A percentile compares a stretch with the other conserved stretches of the same genome.
Conservation (phyloP, 1,139 yeast species). For the Pichia kudriavzevii region DNA sequence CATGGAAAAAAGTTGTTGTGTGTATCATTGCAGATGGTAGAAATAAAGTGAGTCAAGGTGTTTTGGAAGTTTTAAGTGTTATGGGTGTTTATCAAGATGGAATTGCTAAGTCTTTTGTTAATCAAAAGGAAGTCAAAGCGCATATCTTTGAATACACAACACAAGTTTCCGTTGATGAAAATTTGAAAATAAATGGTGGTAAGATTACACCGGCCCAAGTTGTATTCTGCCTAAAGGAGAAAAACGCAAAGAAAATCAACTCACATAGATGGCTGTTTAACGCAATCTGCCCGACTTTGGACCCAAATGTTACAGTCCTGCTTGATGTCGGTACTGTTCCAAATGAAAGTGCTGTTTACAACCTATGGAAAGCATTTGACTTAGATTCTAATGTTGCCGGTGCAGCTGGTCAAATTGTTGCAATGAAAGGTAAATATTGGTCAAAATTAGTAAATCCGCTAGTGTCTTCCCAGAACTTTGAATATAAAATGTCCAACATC, state of each 20-base stretch:
- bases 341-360: conserved; percentile 74
- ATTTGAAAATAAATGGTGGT: conserved; percentile 59
- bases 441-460: conserved; percentile 74
- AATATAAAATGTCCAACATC: conserved; percentile 92
- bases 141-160: conserved; percentile 94
- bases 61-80: conserved; percentile 78
- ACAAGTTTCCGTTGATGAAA: conserved; percentile 47
- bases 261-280: conserved; percentile 94
- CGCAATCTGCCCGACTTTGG: conserved; percentile 82
- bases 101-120: conserved; percentile 87
- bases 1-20: conserved; percentile 94
- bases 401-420: conserved; percentile 94
- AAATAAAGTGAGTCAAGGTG: conserved; percentile 73
- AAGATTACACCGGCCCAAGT: conserved; percentile 90
- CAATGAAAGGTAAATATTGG: conserved; percentile 88
- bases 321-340: conserved; percentile 94
- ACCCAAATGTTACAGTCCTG: conserved; percentile 79
- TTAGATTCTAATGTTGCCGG: conserved; percentile 95
- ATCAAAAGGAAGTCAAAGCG: conserved; percentile 82
- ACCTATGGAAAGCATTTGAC: conserved; percentile 95
- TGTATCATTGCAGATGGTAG: conserved; percentile 90
- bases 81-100: conserved; percentile 96
- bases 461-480: conserved; percentile 95
- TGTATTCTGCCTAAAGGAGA: conserved; percentile 81
- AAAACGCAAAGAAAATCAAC: conserved; percentile 82